phyloP scores from a whole-genome alignment of 768 basidiomycete species.

The Lentinus brumalis region DNA sequence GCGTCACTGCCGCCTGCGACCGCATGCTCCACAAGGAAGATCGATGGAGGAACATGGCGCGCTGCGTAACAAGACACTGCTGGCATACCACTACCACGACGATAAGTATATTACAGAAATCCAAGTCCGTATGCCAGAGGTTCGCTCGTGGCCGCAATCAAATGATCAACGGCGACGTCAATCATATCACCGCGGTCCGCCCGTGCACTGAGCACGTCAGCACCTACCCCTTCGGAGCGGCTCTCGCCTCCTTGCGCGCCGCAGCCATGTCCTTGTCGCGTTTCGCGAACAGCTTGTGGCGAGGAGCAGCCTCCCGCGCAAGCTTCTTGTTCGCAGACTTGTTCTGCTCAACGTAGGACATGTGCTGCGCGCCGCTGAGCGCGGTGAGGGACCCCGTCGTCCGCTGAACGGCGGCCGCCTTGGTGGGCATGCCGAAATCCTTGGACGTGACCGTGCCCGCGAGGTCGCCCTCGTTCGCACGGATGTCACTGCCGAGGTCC shows the following conservation, averaged over 20 bases:
- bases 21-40: neutral
- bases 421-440: conserved; percentile 74
- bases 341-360: conserved; percentile 93
- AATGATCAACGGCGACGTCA: neutral
- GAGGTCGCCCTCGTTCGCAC: conserved; percentile 80
- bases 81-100: neutral
- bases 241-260: conserved; percentile 47
- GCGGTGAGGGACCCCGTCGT: conserved; percentile 82
- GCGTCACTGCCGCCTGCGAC: too few relatives aligned
- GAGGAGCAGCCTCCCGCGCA: conserved; percentile 51
- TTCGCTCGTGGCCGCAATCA: neutral
- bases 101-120: neutral
- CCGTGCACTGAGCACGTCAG: neutral
- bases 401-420: conserved; percentile 69
- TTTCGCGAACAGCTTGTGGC: conserved; percentile 82
- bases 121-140: neutral
- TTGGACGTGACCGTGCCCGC: conserved; percentile 86
- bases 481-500: conserved; percentile 83
- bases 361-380: conserved; percentile 86
- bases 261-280: conserved; percentile 75
- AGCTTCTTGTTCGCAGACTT: conserved; percentile 86
- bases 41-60: neutral
- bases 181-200: neutral
- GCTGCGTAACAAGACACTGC: neutral
- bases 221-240: conserved; percentile 31